phyloP scores from a whole-genome alignment of 2,329 filamentous ascomycete species.

The Clonostachys rhizophaga region DNA sequence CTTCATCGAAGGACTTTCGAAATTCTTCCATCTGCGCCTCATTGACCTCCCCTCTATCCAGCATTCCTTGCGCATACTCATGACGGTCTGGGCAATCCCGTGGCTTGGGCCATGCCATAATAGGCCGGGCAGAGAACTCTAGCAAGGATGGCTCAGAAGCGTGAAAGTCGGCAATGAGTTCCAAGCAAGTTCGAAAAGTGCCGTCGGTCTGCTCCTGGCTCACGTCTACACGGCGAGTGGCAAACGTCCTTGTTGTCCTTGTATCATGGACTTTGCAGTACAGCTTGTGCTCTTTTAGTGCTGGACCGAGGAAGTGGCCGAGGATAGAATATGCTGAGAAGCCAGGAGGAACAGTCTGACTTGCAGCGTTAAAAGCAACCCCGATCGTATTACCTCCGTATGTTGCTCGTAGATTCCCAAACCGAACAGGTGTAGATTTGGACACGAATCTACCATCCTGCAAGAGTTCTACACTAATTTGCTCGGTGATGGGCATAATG shows the following conservation, averaged over 20 bases:
- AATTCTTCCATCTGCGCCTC: slow-evolving; percentile 12
- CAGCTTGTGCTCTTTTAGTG: slow-evolving; percentile 29
- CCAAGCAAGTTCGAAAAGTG: slow-evolving; percentile 27
- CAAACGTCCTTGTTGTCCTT: slow-evolving; percentile 40
- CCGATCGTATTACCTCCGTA: slow-evolving; percentile 39
- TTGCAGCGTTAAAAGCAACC: slow-evolving; percentile 33
- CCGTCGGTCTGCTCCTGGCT: slow-evolving; percentile 31
- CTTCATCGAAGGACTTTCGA: slow-evolving; percentile 18
- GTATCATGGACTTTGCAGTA: slow-evolving; percentile 24
- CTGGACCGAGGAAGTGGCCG: slow-evolving; percentile 41
- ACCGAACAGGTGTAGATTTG: too few relatives aligned
- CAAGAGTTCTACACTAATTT: too few relatives aligned
- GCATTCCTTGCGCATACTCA: slow-evolving; percentile 15
- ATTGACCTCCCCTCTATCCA: too few relatives aligned
- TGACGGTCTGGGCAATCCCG: slow-evolving; percentile 14
- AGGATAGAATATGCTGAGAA: slow-evolving; percentile 38
- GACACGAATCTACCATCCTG: too few relatives aligned
- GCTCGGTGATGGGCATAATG: too few relatives aligned
- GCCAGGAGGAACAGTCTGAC: slow-evolving; percentile 21
- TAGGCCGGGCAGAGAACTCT: slow-evolving; percentile 22
- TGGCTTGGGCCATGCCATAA: too few relatives aligned
- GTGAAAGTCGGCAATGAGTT: slow-evolving; percentile 42
- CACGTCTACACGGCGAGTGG: slow-evolving; percentile 38
- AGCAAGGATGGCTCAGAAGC: slow-evolving; percentile 25
- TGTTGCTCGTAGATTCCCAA: too few relatives aligned